A percentile compares a stretch with the other conserved stretches of the same genome.
These are phyloP conservation scores for Chalciporus chontae DNA, from an alignment of 768 basidiomycete genomes.

Conservation along the genomic window DNA sequence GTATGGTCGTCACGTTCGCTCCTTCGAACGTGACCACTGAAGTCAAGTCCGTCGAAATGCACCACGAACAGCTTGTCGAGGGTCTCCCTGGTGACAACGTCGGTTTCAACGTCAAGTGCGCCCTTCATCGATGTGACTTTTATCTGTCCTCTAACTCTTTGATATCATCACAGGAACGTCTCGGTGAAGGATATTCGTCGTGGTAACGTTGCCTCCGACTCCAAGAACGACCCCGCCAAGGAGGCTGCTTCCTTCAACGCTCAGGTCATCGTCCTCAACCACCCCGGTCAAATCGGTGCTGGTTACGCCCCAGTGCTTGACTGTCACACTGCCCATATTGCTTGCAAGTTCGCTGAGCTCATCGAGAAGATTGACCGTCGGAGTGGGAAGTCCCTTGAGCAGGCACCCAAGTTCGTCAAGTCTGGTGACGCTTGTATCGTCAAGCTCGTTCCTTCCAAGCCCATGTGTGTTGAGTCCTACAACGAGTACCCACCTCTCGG, in stretches of 20 bases:
- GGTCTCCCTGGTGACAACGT: conserved; percentile 99
- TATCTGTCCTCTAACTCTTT: conserved; percentile 4
- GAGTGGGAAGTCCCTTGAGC: conserved; percentile 90
- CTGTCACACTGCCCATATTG: conserved; percentile 99
- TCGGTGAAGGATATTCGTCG: conserved; percentile 99
- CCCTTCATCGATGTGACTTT: conserved; percentile 9
- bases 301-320: conserved; percentile 99
- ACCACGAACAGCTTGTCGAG: conserved; percentile 94
- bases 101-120: conserved; percentile 96
- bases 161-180: conserved; percentile 69
- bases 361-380: conserved; percentile 99
- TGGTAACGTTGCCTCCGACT: conserved; percentile 99
- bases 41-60: conserved; percentile 99
- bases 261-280: conserved; percentile 99
- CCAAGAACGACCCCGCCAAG: conserved; percentile 99
- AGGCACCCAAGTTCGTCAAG: conserved; percentile 95
- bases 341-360: conserved; percentile 98
- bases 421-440: conserved; percentile 99
- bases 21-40: conserved; percentile 99
- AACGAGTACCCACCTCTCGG: conserved; percentile 98
- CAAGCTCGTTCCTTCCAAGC: conserved; percentile 95
- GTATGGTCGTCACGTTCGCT: conserved; percentile 98
- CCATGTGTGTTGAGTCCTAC: conserved; percentile 93
- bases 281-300: conserved; percentile 99
- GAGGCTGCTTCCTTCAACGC: conserved; percentile 99